Base-by-base conservation (phyloP, 1,284 basidiomycete species). In the Ustilago tritici region DNA sequence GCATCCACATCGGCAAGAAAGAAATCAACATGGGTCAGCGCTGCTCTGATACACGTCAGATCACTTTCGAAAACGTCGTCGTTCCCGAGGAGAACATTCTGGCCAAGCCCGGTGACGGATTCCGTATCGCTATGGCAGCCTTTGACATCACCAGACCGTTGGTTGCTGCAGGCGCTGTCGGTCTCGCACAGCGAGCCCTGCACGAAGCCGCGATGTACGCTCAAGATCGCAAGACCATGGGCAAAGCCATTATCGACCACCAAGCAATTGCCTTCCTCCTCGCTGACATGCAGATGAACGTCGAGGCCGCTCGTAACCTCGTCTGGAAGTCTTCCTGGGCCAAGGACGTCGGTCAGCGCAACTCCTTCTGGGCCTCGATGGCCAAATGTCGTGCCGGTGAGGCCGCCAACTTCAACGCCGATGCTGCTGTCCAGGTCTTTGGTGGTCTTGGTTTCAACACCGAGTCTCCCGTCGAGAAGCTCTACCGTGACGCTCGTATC, bases 1-100 rank as follows among this genome's bases (percentile, higher is more conserved):
- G 89, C 6, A 88, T 90, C 64, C 76, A 79, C 65, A 66, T 78
- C 8, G 82, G 82, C 58, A 89, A 88, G 82, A 90, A 90, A 85
- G 88, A 89, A 78, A 88, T 90, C 78, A 90, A 90, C 84, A 90
- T 90, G 89, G 89, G 89, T 54, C 89, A 90, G 81, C 86, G 89
- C 9, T 89, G 88, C 74, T 89, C 88, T 1, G 89, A 90, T 79
- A 90, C 89, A 7, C 86, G 89, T 32, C 88, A 89, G 87, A 88
- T 90, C 67, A 89, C 88, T 3, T 89, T 90, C 72, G 88, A 88
- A 76, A 87, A 89, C 67, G 88, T 89, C n/a, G 86, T 86, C 7
- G 86, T 89, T 4, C 88, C 88, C 0, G 84, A 86, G 57, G 88
- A 89, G 80, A 89, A 90, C 75, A 80, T 89, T 8, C 84, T 90